phyloP scores from a whole-genome alignment of 768 basidiomycete species.

The Amanita rubescens region DNA sequence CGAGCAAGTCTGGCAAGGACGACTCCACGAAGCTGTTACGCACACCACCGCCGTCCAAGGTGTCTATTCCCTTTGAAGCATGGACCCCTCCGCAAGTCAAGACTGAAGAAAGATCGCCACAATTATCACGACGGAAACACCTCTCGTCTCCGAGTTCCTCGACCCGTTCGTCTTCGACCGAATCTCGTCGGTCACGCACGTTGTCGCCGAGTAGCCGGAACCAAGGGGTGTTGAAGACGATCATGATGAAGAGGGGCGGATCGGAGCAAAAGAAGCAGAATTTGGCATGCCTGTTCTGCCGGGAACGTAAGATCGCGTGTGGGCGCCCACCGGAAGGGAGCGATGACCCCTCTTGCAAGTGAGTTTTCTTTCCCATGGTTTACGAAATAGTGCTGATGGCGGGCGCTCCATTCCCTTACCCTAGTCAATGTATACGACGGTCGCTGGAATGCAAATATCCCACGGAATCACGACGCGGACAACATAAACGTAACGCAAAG shows the following conservation, averaged over 20 bases:
- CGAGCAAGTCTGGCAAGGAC: not conserved
- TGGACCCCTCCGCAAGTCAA: not conserved
- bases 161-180: not conserved
- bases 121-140: not conserved
- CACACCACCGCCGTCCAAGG: not conserved
- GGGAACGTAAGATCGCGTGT: slow-evolving; percentile 37
- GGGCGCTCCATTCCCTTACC: too few relatives aligned
- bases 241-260: slow-evolving; percentile 6
- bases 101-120: not conserved
- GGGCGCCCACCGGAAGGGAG: slow-evolving; percentile 28
- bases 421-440: slow-evolving; percentile 44
- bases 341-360: slow-evolving; percentile 45
- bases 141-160: not conserved
- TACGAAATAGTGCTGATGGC: not conserved
- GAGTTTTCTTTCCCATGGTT: slow-evolving; percentile 16
- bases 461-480: slow-evolving; percentile 25
- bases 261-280: slow-evolving; percentile 21
- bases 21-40: too few relatives aligned
- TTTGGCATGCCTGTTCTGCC: slow-evolving; percentile 33
- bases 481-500: slow-evolving; percentile 8
- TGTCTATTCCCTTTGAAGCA: not conserved
- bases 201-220: slow-evolving; percentile 1
- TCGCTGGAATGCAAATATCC: slow-evolving; percentile 46
- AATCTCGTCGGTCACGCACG: slow-evolving; percentile 5
- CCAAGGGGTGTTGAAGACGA: slow-evolving; percentile 7